phyloP scores from a whole-genome alignment of 805 yeast species.

The Clavispora carvajalis region DNA sequence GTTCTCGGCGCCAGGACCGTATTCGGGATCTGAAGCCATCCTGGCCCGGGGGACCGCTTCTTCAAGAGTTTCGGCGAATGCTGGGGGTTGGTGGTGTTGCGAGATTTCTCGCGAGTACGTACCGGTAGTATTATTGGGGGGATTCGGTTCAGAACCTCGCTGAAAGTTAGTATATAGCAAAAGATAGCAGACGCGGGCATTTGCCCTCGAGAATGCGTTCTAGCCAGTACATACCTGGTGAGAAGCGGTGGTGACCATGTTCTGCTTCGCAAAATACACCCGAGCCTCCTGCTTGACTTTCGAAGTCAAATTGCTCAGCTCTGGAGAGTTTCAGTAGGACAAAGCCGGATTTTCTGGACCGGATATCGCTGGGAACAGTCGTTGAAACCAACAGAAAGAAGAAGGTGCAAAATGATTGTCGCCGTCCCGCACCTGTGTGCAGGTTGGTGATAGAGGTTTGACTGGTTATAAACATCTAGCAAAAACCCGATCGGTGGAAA shows the following conservation, averaged over 20 bases:
- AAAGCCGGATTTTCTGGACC: not conserved
- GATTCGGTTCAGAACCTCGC: not conserved
- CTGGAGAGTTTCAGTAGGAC: too few relatives aligned
- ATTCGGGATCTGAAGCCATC: slow-evolving; percentile 5
- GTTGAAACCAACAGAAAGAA: not conserved
- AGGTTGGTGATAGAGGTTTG: not conserved
- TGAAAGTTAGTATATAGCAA: not conserved
- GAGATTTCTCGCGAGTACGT: slow-evolving; percentile 1
- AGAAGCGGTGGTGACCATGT: not conserved
- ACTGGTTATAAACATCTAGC: too few relatives aligned
- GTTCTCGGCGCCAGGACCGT: slow-evolving; percentile 30
- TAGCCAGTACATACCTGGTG: not conserved
- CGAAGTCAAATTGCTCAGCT: not conserved
- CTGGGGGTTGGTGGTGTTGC: slow-evolving; percentile 7
- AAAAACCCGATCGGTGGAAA: too few relatives aligned
- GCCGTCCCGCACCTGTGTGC: slow-evolving; percentile 1
- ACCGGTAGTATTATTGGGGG: slow-evolving; percentile 7
- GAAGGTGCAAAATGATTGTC: slow-evolving; percentile 1
- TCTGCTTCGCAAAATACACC: not conserved
- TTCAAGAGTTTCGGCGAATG: slow-evolving; percentile 2
- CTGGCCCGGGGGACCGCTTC: slow-evolving; percentile 4
- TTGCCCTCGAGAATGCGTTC: too few relatives aligned
- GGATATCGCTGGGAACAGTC: not conserved
- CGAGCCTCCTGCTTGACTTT: not conserved
- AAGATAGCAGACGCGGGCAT: too few relatives aligned